A percentile compares a stretch with the other conserved stretches of the same genome.
Evolutionary conservation across 352 stramenopile genomes (phyloP).

Genomic region (Hyphochytrium catenoides): DNA sequence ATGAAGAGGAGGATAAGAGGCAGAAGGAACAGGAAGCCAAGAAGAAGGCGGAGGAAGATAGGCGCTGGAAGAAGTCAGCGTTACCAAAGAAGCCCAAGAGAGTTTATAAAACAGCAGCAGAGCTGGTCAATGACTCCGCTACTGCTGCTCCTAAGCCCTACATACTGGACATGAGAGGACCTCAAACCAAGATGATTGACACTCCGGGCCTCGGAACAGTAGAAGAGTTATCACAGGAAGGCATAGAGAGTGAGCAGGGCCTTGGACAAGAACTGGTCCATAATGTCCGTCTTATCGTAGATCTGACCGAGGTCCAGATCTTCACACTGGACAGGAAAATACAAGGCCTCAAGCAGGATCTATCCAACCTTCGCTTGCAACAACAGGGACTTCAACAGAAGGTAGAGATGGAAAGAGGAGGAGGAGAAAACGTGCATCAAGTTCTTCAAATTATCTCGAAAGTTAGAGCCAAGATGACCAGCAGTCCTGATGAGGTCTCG

Average conservation of each 20-base stretch:
- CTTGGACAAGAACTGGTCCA: slow-evolving; percentile 71
- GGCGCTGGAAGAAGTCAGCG: slow-evolving; percentile 15
- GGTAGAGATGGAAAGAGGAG: too few species aligned
- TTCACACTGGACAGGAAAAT: too few species aligned
- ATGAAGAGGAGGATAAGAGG: slow-evolving; percentile 12
- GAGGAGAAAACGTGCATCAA: too few species aligned
- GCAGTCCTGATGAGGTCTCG: too few species aligned
- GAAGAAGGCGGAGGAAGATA: slow-evolving; percentile 35
- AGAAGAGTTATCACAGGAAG: not conserved
- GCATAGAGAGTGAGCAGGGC: slow-evolving; percentile 22
- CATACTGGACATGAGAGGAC: slow-evolving; percentile 66
- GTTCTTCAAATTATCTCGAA: too few species aligned
- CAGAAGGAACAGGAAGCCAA: slow-evolving; percentile 14
- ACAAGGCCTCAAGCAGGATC: too few species aligned
- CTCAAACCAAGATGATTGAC: slow-evolving; percentile 30
- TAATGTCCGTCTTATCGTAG: slow-evolving; percentile 66
- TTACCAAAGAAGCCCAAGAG: slow-evolving; percentile 20
- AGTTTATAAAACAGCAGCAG: slow-evolving; percentile 5
- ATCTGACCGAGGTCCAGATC: slow-evolving; percentile 43
- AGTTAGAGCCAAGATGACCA: too few species aligned
- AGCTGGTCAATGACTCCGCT: not conserved
- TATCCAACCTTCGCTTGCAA: too few species aligned
- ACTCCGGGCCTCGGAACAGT: slow-evolving; percentile 16
- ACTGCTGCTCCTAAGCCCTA: slow-evolving; percentile 14
- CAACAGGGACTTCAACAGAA: too few species aligned